These are phyloP conservation scores for Cercospora citrullina DNA, from an alignment of 2,329 filamentous ascomycete species.

Conservation along the genomic window DNA sequence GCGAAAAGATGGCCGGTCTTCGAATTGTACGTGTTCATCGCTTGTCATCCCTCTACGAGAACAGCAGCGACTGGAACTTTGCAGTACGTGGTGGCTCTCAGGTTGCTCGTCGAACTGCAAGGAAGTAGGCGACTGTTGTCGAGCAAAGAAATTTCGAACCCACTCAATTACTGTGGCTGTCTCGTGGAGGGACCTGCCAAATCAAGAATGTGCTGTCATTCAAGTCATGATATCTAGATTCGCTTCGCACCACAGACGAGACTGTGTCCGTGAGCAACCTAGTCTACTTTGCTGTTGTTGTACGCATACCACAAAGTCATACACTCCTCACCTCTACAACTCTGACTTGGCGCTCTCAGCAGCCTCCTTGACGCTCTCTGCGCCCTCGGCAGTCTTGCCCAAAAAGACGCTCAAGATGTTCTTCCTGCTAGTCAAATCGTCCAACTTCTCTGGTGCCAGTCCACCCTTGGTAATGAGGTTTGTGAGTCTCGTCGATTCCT, in stretches of 20 bases:
- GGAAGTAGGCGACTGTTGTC: neutral
- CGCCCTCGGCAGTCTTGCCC: conserved; percentile 26
- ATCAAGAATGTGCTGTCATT: conserved; percentile 2
- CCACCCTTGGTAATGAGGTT: conserved; percentile 83
- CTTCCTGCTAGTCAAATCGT: conserved; percentile 81
- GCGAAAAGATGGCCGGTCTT: too few relatives aligned
- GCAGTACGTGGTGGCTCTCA: neutral
- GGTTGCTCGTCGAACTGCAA: neutral
- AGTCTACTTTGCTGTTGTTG: neutral
- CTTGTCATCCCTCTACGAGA: too few relatives aligned
- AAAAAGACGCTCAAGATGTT: conserved; percentile 84
- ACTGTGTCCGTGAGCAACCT: neutral
- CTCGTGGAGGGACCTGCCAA: neutral
- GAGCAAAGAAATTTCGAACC: neutral
- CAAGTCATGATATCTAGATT: neutral
- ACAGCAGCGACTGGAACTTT: neutral
- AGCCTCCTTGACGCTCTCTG: conserved; percentile 14
- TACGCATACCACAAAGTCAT: neutral
- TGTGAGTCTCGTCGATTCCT: conserved; percentile 80
- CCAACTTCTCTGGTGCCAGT: conserved; percentile 79
- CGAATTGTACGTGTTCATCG: too few relatives aligned
- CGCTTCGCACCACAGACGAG: neutral
- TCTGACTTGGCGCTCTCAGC: conserved; percentile 11
- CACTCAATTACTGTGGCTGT: neutral
- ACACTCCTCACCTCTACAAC: neutral